These are phyloP conservation scores for Tetrahymena elliotti DNA, from an alignment of 73 alveolate species.

Conservation along the genomic window DNA sequence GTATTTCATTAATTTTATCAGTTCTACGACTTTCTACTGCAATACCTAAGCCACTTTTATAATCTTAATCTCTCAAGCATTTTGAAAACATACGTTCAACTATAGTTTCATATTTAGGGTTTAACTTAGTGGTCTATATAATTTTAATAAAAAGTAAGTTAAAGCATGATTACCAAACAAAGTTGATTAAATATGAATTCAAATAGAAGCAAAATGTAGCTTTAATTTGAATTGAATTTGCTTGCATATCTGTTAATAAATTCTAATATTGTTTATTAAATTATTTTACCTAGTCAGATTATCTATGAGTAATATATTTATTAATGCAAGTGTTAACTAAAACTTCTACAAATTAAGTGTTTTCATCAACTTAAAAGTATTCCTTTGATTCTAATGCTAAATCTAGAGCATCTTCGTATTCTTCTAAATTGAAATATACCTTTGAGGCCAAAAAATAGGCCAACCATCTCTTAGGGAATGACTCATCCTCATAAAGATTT, in stretches of 20 bases:
- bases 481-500: slow-evolving; percentile 56
- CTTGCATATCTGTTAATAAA: not conserved
- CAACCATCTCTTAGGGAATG: slow-evolving; percentile 63
- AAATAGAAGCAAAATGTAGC: not conserved
- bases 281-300: slow-evolving; percentile 4
- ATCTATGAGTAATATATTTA: slow-evolving; percentile 67
- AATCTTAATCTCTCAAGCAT: slow-evolving; percentile 56
- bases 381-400: slow-evolving; percentile 90
- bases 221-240: not conserved
- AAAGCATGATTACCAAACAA: slow-evolving; percentile 19
- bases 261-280: slow-evolving; percentile 18
- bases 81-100: slow-evolving; percentile 72
- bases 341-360: slow-evolving; percentile 68
- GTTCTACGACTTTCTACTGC: slow-evolving; percentile 76
- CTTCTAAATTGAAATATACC: slow-evolving; percentile 85
- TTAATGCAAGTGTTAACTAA: slow-evolving; percentile 81
- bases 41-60: slow-evolving; percentile 73
- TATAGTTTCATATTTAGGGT: slow-evolving; percentile 55
- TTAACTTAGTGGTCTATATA: not conserved
- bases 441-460: slow-evolving; percentile 64
- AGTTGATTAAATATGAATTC: not conserved
- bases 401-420: slow-evolving; percentile 74
- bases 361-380: slow-evolving; percentile 66
- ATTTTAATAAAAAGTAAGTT: not conserved
- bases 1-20: slow-evolving; percentile 67